A percentile compares a stretch with the other conserved stretches of the same genome.
These are phyloP conservation scores for Osmanthus fragrans DNA, from an alignment of 257 asterid genomes.

Conservation along the genomic window DNA sequence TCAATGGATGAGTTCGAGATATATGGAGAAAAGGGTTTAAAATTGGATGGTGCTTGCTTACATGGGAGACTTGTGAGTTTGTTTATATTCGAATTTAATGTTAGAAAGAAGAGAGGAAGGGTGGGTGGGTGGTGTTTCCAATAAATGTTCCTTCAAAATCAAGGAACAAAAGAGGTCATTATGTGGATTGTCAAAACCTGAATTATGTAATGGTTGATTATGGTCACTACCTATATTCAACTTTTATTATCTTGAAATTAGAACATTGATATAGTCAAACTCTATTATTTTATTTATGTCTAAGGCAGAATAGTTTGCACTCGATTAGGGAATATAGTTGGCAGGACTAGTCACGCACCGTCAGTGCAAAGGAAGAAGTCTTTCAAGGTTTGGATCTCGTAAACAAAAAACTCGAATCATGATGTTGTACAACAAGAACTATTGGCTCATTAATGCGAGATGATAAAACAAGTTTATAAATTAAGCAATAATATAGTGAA, in stretches of 20 bases:
- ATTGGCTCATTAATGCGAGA: neutral
- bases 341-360: neutral
- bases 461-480: too few relatives aligned
- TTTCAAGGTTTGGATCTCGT: too few relatives aligned
- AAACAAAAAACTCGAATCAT: too few relatives aligned
- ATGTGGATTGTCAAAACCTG: slow-evolving; percentile 56
- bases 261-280: slow-evolving; percentile 27
- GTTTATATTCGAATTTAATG: slow-evolving; percentile 40
- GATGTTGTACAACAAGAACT: too few relatives aligned
- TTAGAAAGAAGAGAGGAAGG: slow-evolving; percentile 2
- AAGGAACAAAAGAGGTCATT: slow-evolving; percentile 63
- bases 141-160: slow-evolving; percentile 81
- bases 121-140: slow-evolving; percentile 33
- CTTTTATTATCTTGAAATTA: slow-evolving; percentile 29
- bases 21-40: slow-evolving; percentile 41
- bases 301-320: slow-evolving; percentile 11
- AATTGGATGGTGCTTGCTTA: slow-evolving; percentile 47
- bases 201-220: slow-evolving; percentile 45
- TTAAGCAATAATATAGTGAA: neutral
- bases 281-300: slow-evolving; percentile 16
- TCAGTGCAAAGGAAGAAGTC: neutral
- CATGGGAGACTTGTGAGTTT: slow-evolving; percentile 59
- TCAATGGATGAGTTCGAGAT: slow-evolving; percentile 30
- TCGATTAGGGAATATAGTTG: neutral
- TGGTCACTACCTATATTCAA: slow-evolving; percentile 19